phyloP scores from a whole-genome alignment of 805 yeast genomes.

The Brettanomyces naardenensis region DNA sequence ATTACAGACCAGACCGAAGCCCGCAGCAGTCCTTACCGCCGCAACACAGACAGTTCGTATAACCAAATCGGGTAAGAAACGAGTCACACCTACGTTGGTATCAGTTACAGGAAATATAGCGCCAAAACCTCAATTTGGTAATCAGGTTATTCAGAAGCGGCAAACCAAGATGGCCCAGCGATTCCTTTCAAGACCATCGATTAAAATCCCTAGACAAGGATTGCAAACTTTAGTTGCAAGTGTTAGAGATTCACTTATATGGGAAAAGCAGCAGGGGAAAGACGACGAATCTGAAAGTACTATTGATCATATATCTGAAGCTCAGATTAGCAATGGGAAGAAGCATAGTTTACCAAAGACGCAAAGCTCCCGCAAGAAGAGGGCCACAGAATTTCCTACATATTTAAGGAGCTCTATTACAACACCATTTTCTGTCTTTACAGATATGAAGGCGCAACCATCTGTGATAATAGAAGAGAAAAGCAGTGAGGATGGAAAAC shows the following conservation, averaged over 20 bases:
- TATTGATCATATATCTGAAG: constrained; percentile 35
- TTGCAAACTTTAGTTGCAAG: constrained; percentile 60
- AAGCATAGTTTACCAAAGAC: constrained; percentile 23
- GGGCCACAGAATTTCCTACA: constrained; percentile 27
- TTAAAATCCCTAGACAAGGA: constrained; percentile 56
- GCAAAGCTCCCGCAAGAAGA: constrained; percentile 8
- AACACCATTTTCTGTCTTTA: constrained; percentile 21
- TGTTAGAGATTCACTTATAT: constrained; percentile 29
- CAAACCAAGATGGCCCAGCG: constrained; percentile 17
- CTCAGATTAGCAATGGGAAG: constrained; percentile 24
- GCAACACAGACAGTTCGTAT: constrained; percentile 44
- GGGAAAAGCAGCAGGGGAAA: constrained; percentile 18
- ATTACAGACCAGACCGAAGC: neutral
- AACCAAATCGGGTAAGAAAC: constrained; percentile 67
- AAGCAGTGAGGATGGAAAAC: constrained; percentile 4
- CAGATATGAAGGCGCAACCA: constrained; percentile 23
- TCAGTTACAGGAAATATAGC: constrained; percentile 29
- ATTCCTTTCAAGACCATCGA: constrained; percentile 34
- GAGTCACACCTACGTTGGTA: constrained; percentile 65
- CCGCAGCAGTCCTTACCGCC: constrained; percentile 8
- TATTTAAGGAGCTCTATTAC: constrained; percentile 19
- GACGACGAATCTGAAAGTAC: constrained; percentile 32
- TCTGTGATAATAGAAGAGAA: constrained; percentile 22
- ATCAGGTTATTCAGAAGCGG: constrained; percentile 11
- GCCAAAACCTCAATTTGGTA: too few species aligned